Base-by-base conservation (phyloP, 1,284 basidiomycete species). In the Ceratobasidium sp. region DNA sequence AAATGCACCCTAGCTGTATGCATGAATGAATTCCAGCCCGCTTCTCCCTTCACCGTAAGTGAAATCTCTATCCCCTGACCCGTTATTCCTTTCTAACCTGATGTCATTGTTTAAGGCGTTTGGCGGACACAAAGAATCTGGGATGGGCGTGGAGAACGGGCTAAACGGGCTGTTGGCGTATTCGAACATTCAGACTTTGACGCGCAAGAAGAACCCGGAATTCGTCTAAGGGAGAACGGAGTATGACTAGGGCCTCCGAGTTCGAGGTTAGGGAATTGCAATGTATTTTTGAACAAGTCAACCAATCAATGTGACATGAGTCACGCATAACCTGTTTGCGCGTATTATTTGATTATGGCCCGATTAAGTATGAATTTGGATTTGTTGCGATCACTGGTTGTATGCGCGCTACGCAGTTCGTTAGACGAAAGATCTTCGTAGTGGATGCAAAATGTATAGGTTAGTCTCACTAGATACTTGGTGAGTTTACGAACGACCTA, bases 131-230 rank as follows among this genome's bases (percentile, higher is more conserved):
- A 71, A 71, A 45, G 44, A 71, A 45, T 71, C 67, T 29, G 67
- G 67, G 1, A 14, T 59, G 9, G 67, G 67, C 22, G 67, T 71
- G 1, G 67, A 71, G 45, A 57, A 57, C 45, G 67, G 67, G 9
- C 5, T 71, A 1, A 47, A 57, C 19, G 67, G 67, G 8, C 36
- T 71, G 54, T 11, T 47, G 4, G 56, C 24, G 22, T 60, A 71
- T 29, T 31, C 67, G 15, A 71, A 71, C 31, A 60, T 71, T 29
- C 67, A 71, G 45, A 71, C 53, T 2, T 31, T 71, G n/a, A 71
- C 56, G 15, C 44, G 45, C 44, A 71, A 71, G 41, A 69, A 69
- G 53, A 17, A 44, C 22, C 15, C 29, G 5, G 54, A 8, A 3
- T 57, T 57, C 29, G 19, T 29, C 15, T 57, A 57, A 27, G 29